These are phyloP conservation scores for Pisolithus tinctorius DNA, from an alignment of 768 basidiomycete species.

Conservation along the genomic window DNA sequence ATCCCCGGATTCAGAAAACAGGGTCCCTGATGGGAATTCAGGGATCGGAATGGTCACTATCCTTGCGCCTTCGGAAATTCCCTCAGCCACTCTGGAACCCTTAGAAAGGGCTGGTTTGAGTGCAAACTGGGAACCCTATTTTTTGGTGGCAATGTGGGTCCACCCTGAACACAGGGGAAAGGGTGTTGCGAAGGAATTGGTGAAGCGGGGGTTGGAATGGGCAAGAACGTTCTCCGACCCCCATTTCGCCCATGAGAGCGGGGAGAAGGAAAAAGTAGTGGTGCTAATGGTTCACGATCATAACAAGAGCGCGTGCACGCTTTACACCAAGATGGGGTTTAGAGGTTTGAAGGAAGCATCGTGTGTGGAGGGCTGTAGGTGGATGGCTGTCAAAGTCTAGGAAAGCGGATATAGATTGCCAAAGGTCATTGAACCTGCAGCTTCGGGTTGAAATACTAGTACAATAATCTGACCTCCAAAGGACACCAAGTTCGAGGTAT, in stretches of 20 bases:
- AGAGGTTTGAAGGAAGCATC: constrained; percentile 6
- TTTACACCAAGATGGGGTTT: constrained; percentile 20
- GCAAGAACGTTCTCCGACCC: constrained; percentile 12
- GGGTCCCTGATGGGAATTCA: neutral
- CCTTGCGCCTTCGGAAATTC: constrained; percentile 9
- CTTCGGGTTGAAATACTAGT: too few relatives aligned
- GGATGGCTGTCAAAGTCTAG: constrained; percentile 29
- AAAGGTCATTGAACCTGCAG: too few relatives aligned
- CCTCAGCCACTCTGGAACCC: constrained; percentile 2
- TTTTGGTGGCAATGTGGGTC: constrained; percentile 23
- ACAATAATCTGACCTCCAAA: too few relatives aligned
- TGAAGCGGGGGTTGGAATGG: constrained; percentile 19
- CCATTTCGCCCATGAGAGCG: constrained; percentile 1
- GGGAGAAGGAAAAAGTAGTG: constrained; percentile 11
- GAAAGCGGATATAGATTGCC: neutral
- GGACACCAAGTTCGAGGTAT: too few relatives aligned
- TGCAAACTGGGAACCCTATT: constrained; percentile 15
- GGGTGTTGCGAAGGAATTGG: constrained; percentile 12
- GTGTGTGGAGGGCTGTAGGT: constrained; percentile 8
- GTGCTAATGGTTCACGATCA: constrained; percentile 8
- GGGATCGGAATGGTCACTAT: constrained; percentile 18
- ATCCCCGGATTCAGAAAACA: neutral
- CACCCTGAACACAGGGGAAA: constrained; percentile 22
- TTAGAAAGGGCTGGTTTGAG: constrained; percentile 11
- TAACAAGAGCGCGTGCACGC: constrained; percentile 10